A percentile compares a stretch with the other conserved stretches of the same genome.
These are phyloP conservation scores for Stagonosporopsis chrysanthemi DNA, from an alignment of 2,329 filamentous ascomycete genomes.

Conservation along the genomic window DNA sequence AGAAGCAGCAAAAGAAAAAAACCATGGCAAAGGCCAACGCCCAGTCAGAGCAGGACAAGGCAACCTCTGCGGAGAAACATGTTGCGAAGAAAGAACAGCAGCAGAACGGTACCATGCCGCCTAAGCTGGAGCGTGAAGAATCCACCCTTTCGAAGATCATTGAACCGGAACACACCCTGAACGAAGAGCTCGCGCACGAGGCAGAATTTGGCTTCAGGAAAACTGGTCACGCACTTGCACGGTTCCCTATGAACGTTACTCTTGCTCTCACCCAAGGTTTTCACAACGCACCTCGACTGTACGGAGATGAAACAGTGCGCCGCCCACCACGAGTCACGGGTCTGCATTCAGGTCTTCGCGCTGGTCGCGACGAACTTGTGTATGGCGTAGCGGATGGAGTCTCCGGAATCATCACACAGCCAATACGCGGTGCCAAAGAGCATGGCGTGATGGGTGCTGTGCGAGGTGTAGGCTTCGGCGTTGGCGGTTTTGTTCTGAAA, in stretches of 20 bases:
- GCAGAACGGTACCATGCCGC: constrained; percentile 27
- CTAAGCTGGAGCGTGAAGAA: constrained; percentile 29
- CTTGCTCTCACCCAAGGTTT: constrained; percentile 72
- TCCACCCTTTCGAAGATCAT: constrained; percentile 42
- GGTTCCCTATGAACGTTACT: constrained; percentile 67
- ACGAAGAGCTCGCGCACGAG: constrained; percentile 54
- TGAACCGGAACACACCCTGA: constrained; percentile 44
- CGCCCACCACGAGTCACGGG: constrained; percentile 70
- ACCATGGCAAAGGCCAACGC: constrained; percentile 31
- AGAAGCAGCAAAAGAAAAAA: constrained; percentile 38
- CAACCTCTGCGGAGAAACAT: constrained; percentile 19
- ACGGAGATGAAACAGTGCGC: constrained; percentile 74
- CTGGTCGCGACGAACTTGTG: constrained; percentile 67
- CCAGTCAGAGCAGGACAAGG: constrained; percentile 4
- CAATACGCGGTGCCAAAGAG: constrained; percentile 64
- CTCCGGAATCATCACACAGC: constrained; percentile 68
- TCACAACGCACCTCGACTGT: constrained; percentile 73
- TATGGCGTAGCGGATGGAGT: constrained; percentile 72
- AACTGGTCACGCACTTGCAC: constrained; percentile 60
- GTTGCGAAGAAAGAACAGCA: constrained; percentile 19
- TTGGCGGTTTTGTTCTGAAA: constrained; percentile 71
- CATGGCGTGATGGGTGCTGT: constrained; percentile 62
- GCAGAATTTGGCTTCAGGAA: constrained; percentile 62
- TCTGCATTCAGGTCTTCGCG: constrained; percentile 66
- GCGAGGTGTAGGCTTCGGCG: constrained; percentile 65